Conservation (phyloP, 768 basidiomycete species). For the Panus rudis region DNA sequence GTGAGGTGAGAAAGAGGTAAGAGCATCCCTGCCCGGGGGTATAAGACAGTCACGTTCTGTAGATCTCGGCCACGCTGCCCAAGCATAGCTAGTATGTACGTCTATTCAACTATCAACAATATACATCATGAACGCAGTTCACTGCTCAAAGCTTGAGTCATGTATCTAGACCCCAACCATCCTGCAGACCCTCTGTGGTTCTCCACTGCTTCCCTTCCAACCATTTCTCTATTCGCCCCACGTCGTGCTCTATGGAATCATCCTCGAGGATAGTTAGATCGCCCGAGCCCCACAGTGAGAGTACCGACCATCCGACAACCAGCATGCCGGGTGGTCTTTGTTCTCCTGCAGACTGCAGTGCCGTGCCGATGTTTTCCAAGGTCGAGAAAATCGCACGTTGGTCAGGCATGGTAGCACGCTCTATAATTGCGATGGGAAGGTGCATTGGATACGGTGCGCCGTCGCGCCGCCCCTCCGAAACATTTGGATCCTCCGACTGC, state of each 20-base stretch:
- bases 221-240: slow-evolving; percentile 52
- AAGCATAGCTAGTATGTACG: too few species aligned
- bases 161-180: slow-evolving; percentile 37
- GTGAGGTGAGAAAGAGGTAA: too few species aligned
- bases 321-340: slow-evolving; percentile 97
- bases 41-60: too few species aligned
- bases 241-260: slow-evolving; percentile 32
- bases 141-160: too few species aligned
- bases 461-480: slow-evolving; percentile 26
- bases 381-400: slow-evolving; percentile 82
- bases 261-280: slow-evolving; percentile 68
- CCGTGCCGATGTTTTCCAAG: slow-evolving; percentile 58
- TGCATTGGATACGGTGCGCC: slow-evolving; percentile 63
- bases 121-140: too few species aligned
- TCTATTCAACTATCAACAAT: too few species aligned
- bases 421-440: slow-evolving; percentile 87
- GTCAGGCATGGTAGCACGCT: slow-evolving; percentile 91
- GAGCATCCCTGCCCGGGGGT: too few species aligned
- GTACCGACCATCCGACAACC: slow-evolving; percentile 85
- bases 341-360: slow-evolving; percentile 68
- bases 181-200: slow-evolving; percentile 55
- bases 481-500: slow-evolving; percentile 11
- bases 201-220: slow-evolving; percentile 55
- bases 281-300: slow-evolving; percentile 68
- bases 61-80: too few species aligned